These are phyloP conservation scores for Cyberlindnera galapagoensis DNA, from an alignment of 805 yeast species.

Conservation along the genomic window DNA sequence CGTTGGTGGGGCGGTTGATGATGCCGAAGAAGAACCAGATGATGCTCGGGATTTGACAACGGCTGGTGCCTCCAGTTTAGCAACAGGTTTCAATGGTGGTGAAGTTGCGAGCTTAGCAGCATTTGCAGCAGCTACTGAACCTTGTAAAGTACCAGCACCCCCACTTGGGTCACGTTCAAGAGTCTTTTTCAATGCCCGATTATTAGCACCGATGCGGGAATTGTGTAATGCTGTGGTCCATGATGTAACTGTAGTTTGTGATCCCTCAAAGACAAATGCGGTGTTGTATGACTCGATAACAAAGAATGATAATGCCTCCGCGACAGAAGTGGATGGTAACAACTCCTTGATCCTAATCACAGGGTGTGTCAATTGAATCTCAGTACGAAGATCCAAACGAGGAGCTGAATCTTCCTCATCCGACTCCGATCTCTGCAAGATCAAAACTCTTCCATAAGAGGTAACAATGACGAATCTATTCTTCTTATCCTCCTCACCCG, in stretches of 20 bases:
- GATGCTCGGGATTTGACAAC: background rate
- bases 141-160: conserved; percentile 26
- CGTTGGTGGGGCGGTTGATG: no score
- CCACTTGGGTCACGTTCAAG: conserved; percentile 26
- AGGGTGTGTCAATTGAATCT: conserved; percentile 46
- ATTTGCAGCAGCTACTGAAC: conserved; percentile 30
- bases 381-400: conserved; percentile 32
- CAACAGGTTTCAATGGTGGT: conserved; percentile 7
- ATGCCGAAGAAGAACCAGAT: no score
- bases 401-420: conserved; percentile 14
- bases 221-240: conserved; percentile 56
- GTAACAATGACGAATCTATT: conserved; percentile 53
- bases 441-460: conserved; percentile 53
- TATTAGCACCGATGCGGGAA: conserved; percentile 42
- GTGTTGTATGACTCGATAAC: conserved; percentile 50
- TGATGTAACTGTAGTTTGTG: conserved; percentile 39
- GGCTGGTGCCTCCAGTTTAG: conserved; percentile 1
- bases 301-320: conserved; percentile 37
- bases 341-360: conserved; percentile 56
- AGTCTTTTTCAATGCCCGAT: conserved; percentile 28
- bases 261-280: conserved; percentile 52
- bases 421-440: conserved; percentile 35
- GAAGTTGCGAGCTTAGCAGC: conserved; percentile 28
- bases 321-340: conserved; percentile 28
- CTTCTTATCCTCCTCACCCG: conserved; percentile 30